phyloP scores from a whole-genome alignment of 345 rosid genomes.

The Theobroma cacao region DNA sequence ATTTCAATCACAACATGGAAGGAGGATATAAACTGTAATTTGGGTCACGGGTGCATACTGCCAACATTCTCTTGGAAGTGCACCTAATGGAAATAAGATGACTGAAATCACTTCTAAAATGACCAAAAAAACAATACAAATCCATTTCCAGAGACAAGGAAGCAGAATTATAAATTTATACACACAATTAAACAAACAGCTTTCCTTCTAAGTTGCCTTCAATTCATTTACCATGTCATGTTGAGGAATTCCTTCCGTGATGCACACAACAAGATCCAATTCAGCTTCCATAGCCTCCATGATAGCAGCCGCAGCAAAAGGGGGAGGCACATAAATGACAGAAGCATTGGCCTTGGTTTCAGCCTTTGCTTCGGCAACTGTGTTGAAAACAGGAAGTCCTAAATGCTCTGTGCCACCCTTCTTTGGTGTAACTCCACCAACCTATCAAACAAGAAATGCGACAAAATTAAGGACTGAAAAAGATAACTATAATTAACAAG shows the following conservation, averaged over 20 bases:
- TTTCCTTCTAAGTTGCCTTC: not conserved
- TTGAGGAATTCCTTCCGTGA: slow-evolving; percentile 95
- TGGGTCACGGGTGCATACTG: not conserved
- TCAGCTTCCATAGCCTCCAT: slow-evolving; percentile 96
- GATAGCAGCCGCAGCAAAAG: slow-evolving; percentile 95
- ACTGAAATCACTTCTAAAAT: not conserved
- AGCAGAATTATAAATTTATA: not conserved
- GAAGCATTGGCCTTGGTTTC: slow-evolving; percentile 96
- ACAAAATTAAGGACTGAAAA: not conserved
- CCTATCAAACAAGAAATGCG: slow-evolving; percentile 35
- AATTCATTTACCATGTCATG: slow-evolving; percentile 77
- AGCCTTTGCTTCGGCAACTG: slow-evolving; percentile 95
- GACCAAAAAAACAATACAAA: not conserved
- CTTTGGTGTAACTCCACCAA: slow-evolving; percentile 97
- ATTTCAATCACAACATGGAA: not conserved
- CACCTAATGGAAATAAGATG: not conserved
- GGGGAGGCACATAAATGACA: slow-evolving; percentile 91
- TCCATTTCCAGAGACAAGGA: slow-evolving; percentile 5
- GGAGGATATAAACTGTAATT: not conserved
- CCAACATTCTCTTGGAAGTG: not conserved
- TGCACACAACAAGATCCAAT: slow-evolving; percentile 85
- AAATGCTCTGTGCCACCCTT: slow-evolving; percentile 97
- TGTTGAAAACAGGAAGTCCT: slow-evolving; percentile 90
- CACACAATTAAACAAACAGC: not conserved
- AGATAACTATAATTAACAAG: not conserved